These are phyloP conservation scores for Penicillium sp. DNA, from an alignment of 2,329 filamentous ascomycete species.

Conservation along the genomic window DNA sequence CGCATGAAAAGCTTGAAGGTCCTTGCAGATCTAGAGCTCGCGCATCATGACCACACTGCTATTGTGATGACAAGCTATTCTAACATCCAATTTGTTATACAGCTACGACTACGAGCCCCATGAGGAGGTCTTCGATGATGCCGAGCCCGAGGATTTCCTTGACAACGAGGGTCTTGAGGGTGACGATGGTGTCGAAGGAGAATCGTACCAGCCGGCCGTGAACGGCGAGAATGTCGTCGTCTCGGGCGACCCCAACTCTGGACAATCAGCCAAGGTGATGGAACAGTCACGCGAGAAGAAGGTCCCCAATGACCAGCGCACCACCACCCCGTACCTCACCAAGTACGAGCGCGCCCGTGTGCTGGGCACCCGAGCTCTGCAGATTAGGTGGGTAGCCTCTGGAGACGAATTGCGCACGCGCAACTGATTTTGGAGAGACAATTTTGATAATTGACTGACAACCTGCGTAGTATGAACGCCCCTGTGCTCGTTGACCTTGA, in stretches of 20 bases:
- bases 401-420: slow-evolving; percentile 66
- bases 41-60: background rate
- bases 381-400: slow-evolving; percentile 73
- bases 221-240: slow-evolving; percentile 45
- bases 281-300: slow-evolving; percentile 72
- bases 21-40: slow-evolving; percentile 14
- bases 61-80: slow-evolving; percentile 14
- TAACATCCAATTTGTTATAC: slow-evolving; percentile 21
- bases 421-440: background rate
- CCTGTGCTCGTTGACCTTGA: slow-evolving; percentile 95
- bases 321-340: slow-evolving; percentile 97
- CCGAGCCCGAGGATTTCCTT: slow-evolving; percentile 59
- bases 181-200: slow-evolving; percentile 55
- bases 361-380: slow-evolving; percentile 85
- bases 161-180: slow-evolving; percentile 56
- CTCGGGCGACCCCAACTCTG: slow-evolving; percentile 54
- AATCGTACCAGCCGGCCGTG: slow-evolving; percentile 34
- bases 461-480: slow-evolving; percentile 78
- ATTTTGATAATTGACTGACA: slow-evolving; percentile 18
- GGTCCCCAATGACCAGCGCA: slow-evolving; percentile 82
- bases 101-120: slow-evolving; percentile 58
- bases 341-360: slow-evolving; percentile 97
- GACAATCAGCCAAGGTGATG: slow-evolving; percentile 54
- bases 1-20: slow-evolving; percentile 12
- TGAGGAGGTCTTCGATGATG: slow-evolving; percentile 66